Evolutionary conservation across 164 flowering plant genomes (phyloP), one percentile per base, ranked within the genome.

Genomic region (Macadamia integrifolia): DNA sequence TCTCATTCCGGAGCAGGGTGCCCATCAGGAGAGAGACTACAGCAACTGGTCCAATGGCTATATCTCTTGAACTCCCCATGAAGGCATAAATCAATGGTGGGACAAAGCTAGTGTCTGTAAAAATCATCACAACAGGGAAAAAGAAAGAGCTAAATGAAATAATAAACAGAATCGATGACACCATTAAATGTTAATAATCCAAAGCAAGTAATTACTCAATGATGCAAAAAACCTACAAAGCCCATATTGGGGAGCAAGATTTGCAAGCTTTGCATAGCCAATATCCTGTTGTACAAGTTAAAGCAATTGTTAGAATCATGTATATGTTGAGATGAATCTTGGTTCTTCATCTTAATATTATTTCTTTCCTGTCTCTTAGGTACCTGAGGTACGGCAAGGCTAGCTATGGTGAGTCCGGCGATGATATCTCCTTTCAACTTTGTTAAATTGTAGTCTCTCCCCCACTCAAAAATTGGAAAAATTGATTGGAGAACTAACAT

Each of bases 21-120:
- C 98, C 98, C 9, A 94, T 60, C 68, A 94, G 65, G n/a, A 94
- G 90, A 72, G 97, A 94, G 5, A 92, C 93, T 42, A 94, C 97
- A 48, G 98, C 95, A 6, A 94, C 97, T 1, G 98, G 98, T 60
- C 98, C 98, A 8, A 93, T 93, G 31, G 92, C 98, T 62, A 93
- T 90, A 75, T 93, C 96, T 75, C 89, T 85, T 29, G 98, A 93
- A 80, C 97, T 93, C 18, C 98, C 98, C 96, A 93, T 87, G 75
- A 81, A 76, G 28, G 98, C 92, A 74, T 93, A 93, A 30, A 93
- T 69, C 63, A 93, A 68, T 17, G 98, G 98, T 18, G 98, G 98
- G 56, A 93, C 98, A 72, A 93, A 88, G 79, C 97, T 93, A 12
- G 96, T 86, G 71, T 93, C 97, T 91, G 85, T 48, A 43, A 65